Evolutionary conservation across 2,329 filamentous ascomycete genomes (phyloP), one percentile per base, ranked within the genome.

Genomic region (Xenoacremonium recifei): DNA sequence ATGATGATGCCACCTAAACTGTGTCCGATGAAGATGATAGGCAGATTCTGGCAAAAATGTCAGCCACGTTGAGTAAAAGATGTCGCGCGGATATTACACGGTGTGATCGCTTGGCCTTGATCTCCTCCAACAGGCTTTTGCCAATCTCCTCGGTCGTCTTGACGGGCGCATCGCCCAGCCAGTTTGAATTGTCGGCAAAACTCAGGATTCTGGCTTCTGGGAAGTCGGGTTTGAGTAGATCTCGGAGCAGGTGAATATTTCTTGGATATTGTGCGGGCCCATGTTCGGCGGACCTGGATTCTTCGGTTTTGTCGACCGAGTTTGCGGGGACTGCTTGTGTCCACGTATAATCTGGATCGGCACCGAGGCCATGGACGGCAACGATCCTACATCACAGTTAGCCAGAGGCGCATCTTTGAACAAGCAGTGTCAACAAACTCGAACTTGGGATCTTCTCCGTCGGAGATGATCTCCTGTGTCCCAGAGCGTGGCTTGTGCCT

Each of bases 1-100:
- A 55, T 50, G 15, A 55, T 44, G 6, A 55, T 52, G 2, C 50
- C 50, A 2, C 50, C 52, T n/a, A 55, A 45, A 35, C 52, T 55
- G 5, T 55, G 49, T 4, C 50, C 48, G 2, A 54, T 44, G 20
- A 57, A 57, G 10, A 55, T 42, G 5, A 53, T 44, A 12, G 50
- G 50, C 16, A 55, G 21, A 16, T 29, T 19, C 41, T 50, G n/a
- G 34, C 6, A 39, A n/a, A 23, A 34, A 16, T 9, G 17, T 27
- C 37, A 33, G 17, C 23, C 9, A 13, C 23, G 13, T 27, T 27
- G 23, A 27, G 23, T 27, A 13, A 27, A 27, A 13, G 23, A 13
- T 13, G 23, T 27, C 13, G 23, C n/a, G n/a, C 23, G 23, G 23
- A 9, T 13, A 27, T 27, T 27, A 27, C 23, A 27, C 13, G 9